These are phyloP conservation scores for Solanum clarkiae DNA, from an alignment of 257 asterid species.

Conservation along the genomic window DNA sequence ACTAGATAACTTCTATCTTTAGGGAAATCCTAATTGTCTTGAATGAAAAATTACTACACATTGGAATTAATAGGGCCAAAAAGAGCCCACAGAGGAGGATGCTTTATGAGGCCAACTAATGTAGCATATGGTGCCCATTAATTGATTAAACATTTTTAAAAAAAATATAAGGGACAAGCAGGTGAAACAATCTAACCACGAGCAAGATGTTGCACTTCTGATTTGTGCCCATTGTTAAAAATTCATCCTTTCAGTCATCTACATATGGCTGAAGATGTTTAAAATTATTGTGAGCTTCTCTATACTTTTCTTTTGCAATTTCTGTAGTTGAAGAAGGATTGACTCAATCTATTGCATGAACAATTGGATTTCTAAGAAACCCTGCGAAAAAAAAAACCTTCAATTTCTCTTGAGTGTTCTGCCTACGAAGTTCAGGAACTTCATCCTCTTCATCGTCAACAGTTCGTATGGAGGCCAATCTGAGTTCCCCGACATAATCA, in stretches of 20 bases:
- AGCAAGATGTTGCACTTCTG: slow-evolving; percentile 60
- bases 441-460: slow-evolving; percentile 45
- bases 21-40: background rate
- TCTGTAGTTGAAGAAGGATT: slow-evolving; percentile 19
- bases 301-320: slow-evolving; percentile 64
- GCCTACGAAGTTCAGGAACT: slow-evolving; percentile 45
- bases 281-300: slow-evolving; percentile 45
- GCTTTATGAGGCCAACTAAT: background rate
- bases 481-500: slow-evolving; percentile 70
- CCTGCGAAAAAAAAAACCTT: slow-evolving; percentile 25
- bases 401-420: slow-evolving; percentile 53
- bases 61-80: background rate
- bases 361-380: background rate
- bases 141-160: background rate
- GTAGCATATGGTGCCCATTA: background rate
- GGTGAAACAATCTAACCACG: slow-evolving; percentile 29
- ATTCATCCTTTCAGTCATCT: slow-evolving; percentile 45
- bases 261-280: slow-evolving; percentile 54
- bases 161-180: background rate
- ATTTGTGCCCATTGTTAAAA: slow-evolving; percentile 48
- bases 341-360: background rate
- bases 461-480: slow-evolving; percentile 52
- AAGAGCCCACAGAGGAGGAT: background rate
- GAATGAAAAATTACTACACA: background rate
- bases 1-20: background rate